Conservation (phyloP, 768 basidiomycete genomes). For the Lentinula edodes region DNA sequence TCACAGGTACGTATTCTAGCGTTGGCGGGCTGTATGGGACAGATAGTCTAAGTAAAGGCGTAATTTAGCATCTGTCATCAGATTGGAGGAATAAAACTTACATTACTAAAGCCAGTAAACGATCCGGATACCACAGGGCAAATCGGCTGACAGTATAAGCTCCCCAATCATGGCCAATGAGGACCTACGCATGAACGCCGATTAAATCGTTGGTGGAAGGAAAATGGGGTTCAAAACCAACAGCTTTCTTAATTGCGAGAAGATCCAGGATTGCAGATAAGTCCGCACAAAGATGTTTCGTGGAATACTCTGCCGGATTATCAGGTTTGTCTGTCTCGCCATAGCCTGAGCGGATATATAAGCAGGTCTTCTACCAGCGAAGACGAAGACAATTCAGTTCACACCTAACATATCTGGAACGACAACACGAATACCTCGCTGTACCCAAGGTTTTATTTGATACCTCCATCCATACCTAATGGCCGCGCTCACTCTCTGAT, state of each 20-base stretch:
- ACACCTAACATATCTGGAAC: conserved; percentile 45
- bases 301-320: conserved; percentile 51
- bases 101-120: conserved; percentile 55
- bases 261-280: conserved; percentile 60
- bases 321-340: conserved; percentile 58
- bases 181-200: conserved; percentile 31
- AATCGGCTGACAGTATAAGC: conserved; percentile 58
- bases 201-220: not conserved
- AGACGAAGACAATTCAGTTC: conserved; percentile 15
- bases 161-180: conserved; percentile 85
- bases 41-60: conserved; percentile 42
- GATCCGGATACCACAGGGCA: conserved; percentile 66
- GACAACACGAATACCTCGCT: conserved; percentile 55
- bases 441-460: conserved; percentile 68
- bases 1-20: conserved; percentile 39
- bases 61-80: not conserved
- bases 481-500: not conserved
- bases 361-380: conserved; percentile 16
- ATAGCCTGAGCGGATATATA: conserved; percentile 37
- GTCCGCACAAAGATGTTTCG: conserved; percentile 55
- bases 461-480: conserved; percentile 69
- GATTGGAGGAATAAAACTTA: conserved; percentile 24
- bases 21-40: conserved; percentile 63
- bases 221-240: conserved; percentile 25
- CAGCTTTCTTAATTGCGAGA: conserved; percentile 46